Evolutionary conservation across 768 basidiomycete genomes (phyloP).

Genomic region (Rossbeevera mucosa): DNA sequence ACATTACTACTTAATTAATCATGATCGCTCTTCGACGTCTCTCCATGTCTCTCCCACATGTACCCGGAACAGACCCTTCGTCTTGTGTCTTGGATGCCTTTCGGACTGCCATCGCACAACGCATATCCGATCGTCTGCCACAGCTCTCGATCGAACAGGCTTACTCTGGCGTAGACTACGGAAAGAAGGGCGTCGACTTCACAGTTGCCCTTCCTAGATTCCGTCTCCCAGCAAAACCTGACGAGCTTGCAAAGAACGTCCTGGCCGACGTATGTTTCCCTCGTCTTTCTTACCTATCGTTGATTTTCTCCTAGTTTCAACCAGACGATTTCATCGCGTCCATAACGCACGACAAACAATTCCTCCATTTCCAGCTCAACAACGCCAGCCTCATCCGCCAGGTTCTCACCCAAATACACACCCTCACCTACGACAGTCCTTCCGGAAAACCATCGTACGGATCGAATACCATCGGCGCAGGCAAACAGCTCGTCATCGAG

Average conservation of each 20-base stretch:
- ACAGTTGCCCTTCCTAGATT: slow-evolving; percentile 91
- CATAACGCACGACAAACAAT: slow-evolving; percentile 66
- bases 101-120: slow-evolving; percentile 74
- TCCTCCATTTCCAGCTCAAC: slow-evolving; percentile 77
- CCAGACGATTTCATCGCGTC: slow-evolving; percentile 75
- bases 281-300: not conserved
- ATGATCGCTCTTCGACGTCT: not conserved
- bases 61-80: slow-evolving; percentile 55
- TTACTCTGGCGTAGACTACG: slow-evolving; percentile 81
- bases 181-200: slow-evolving; percentile 93
- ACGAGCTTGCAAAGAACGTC: slow-evolving; percentile 71
- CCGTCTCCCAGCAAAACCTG: slow-evolving; percentile 76
- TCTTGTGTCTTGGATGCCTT: slow-evolving; percentile 70
- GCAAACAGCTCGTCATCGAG: slow-evolving; percentile 84
- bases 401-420: slow-evolving; percentile 69
- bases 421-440: slow-evolving; percentile 59
- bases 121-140: slow-evolving; percentile 61
- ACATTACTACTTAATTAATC: no score
- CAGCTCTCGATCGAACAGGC: slow-evolving; percentile 68
- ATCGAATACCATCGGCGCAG: slow-evolving; percentile 67
- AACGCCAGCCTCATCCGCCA: slow-evolving; percentile 58
- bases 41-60: slow-evolving; percentile 25
- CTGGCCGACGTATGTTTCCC: slow-evolving; percentile 56
- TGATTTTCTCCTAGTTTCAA: slow-evolving; percentile 57
- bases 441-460: slow-evolving; percentile 72